Percentiles rank a stretch among this genome's conserved stretches.
phyloP scores from a whole-genome alignment of 108 stramenopile species.

The Discostella stelligeroides region DNA sequence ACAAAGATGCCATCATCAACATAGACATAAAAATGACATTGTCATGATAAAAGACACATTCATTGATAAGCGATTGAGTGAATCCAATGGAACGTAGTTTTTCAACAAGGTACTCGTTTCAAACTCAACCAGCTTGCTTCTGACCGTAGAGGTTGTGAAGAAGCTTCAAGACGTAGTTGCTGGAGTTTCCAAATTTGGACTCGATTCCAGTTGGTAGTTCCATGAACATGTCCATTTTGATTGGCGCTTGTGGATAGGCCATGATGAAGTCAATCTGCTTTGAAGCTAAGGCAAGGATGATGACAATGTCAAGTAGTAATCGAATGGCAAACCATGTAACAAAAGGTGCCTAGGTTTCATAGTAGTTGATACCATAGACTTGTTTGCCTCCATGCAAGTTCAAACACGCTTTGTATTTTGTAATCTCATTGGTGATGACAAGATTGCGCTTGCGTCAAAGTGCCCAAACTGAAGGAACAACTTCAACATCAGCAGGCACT shows the following conservation, averaged over 20 bases:
- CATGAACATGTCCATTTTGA: slow-evolving; percentile 12
- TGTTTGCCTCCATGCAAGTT: slow-evolving; percentile 26
- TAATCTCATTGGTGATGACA: slow-evolving; percentile 24
- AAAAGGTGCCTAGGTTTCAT: no score
- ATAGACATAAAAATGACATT: slow-evolving; percentile 48
- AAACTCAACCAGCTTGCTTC: no score
- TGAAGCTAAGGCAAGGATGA: no score
- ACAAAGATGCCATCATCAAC: slow-evolving; percentile 44
- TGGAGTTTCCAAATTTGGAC: no score
- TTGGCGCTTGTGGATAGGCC: slow-evolving; percentile 25
- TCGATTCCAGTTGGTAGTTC: background rate
- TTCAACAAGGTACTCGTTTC: no score
- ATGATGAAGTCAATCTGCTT: slow-evolving; percentile 26
- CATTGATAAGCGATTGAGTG: slow-evolving; percentile 45
- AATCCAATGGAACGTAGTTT: no score
- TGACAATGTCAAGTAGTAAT: no score
- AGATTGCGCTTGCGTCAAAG: slow-evolving; percentile 37
- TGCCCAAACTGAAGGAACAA: slow-evolving; percentile 33
- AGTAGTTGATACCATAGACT: no score
- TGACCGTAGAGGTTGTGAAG: no score
- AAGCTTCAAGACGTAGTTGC: no score
- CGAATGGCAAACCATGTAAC: no score
- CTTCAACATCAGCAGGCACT: slow-evolving; percentile 14
- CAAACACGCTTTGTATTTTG: slow-evolving; percentile 33
- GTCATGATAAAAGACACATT: slow-evolving; percentile 51